These are phyloP conservation scores for Stemphylium vesicarium DNA, from an alignment of 2,329 filamentous ascomycete species.

Conservation along the genomic window DNA sequence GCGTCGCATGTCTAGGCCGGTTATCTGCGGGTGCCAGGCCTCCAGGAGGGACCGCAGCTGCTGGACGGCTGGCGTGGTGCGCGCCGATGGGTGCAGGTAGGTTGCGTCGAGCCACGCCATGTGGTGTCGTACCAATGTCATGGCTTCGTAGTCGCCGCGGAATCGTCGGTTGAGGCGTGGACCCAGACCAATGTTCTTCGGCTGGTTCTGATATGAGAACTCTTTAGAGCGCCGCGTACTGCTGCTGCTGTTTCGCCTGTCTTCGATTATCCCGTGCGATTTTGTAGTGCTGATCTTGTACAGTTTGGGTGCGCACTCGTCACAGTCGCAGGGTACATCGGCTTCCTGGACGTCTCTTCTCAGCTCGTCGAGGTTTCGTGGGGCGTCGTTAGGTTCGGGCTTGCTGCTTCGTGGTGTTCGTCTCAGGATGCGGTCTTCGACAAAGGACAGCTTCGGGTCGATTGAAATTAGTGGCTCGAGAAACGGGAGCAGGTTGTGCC, in stretches of 20 bases:
- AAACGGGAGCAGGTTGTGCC: slow-evolving; percentile 21
- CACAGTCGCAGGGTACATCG: slow-evolving; percentile 16
- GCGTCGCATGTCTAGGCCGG: slow-evolving; percentile 9
- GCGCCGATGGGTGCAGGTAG: slow-evolving; percentile 10
- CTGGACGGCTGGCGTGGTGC: not conserved
- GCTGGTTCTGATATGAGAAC: not conserved
- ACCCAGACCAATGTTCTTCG: not conserved
- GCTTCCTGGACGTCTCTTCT: slow-evolving; percentile 5
- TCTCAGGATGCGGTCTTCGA: slow-evolving; percentile 23
- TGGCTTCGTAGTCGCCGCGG: slow-evolving; percentile 25
- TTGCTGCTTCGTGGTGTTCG: not conserved
- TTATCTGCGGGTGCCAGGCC: slow-evolving; percentile 16
- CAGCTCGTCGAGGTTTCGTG: slow-evolving; percentile 11
- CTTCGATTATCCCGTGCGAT: slow-evolving; percentile 16
- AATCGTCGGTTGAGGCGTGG: slow-evolving; percentile 10
- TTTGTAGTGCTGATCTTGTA: slow-evolving; percentile 14
- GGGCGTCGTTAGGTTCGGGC: not conserved
- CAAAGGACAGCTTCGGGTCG: slow-evolving; percentile 20
- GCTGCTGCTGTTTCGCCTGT: not conserved
- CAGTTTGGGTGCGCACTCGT: slow-evolving; percentile 20
- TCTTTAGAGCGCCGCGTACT: not conserved
- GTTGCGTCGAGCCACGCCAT: slow-evolving; percentile 20
- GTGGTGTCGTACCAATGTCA: slow-evolving; percentile 23
- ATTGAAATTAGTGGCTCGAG: slow-evolving; percentile 20
- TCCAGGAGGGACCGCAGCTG: slow-evolving; percentile 15